A percentile compares a stretch with the other conserved stretches of the same genome.
These are phyloP conservation scores for Solanum pennellii DNA, from an alignment of 257 asterid genomes.

Conservation along the genomic window DNA sequence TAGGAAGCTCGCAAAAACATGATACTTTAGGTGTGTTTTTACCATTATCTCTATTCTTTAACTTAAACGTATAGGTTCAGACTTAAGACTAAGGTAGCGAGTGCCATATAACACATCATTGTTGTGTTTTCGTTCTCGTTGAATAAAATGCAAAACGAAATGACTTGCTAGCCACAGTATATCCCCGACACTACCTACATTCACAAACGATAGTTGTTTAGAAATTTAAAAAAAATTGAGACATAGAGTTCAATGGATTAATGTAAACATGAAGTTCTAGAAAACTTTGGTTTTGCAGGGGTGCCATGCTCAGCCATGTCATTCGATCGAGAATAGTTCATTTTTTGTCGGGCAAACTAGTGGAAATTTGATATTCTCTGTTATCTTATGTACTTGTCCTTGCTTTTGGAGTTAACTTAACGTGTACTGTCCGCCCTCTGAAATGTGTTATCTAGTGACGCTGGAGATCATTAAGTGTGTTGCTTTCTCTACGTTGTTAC, in stretches of 20 bases:
- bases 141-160: neutral
- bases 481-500: neutral
- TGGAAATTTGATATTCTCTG: neutral
- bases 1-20: neutral
- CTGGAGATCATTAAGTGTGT: neutral
- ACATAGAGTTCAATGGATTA: neutral
- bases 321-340: neutral
- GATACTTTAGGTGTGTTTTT: neutral
- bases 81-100: no score
- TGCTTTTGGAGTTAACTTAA: neutral
- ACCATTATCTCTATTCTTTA: neutral
- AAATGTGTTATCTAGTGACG: neutral
- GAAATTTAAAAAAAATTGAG: no score
- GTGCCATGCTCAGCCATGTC: neutral
- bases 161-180: neutral
- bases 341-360: neutral
- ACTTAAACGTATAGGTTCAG: neutral
- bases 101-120: no score
- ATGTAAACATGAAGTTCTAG: neutral
- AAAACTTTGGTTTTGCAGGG: neutral
- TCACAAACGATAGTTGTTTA: neutral
- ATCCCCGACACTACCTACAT: neutral
- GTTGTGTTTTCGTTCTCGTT: no score
- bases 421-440: neutral
- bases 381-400: neutral